A percentile compares a stretch with the other conserved stretches of the same genome.
phyloP scores from a whole-genome alignment of 2,329 filamentous ascomycete species.

The Aureobasidium sp. region DNA sequence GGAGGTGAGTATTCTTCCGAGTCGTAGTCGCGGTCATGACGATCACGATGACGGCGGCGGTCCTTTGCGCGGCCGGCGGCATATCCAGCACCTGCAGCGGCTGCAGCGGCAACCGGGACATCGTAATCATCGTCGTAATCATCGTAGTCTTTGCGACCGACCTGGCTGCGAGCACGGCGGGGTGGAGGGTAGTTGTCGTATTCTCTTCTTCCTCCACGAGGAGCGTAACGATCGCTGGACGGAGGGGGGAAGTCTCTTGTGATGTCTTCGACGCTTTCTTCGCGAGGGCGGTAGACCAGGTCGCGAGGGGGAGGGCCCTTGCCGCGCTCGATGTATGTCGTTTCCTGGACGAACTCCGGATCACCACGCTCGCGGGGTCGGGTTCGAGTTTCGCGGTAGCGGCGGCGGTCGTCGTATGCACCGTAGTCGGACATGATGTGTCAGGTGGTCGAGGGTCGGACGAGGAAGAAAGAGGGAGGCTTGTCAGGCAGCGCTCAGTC shows the following conservation, averaged over 20 bases:
- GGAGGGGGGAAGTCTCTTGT: conserved; percentile 76
- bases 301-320: conserved; percentile 37
- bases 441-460: neutral
- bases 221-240: conserved; percentile 27
- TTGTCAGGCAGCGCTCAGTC: neutral
- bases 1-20: conserved; percentile 37
- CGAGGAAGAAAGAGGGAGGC: conserved; percentile 5
- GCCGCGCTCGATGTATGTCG: conserved; percentile 41
- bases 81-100: conserved; percentile 28
- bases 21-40: conserved; percentile 32
- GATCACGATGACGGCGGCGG: conserved; percentile 40
- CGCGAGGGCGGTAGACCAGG: conserved; percentile 49
- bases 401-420: conserved; percentile 40
- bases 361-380: conserved; percentile 40
- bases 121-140: conserved; percentile 48
- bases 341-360: conserved; percentile 43
- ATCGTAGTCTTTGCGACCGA: conserved; percentile 47
- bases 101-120: conserved; percentile 34
- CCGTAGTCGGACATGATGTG: conserved; percentile 41
- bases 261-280: conserved; percentile 80
- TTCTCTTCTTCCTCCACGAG: conserved; percentile 18
- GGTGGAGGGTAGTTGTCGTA: conserved; percentile 40
- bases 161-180: conserved; percentile 53
- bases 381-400: conserved; percentile 32
- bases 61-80: conserved; percentile 25